Base-by-base conservation (phyloP, 2,329 filamentous ascomycete species). In the Diaporthe velutina region DNA sequence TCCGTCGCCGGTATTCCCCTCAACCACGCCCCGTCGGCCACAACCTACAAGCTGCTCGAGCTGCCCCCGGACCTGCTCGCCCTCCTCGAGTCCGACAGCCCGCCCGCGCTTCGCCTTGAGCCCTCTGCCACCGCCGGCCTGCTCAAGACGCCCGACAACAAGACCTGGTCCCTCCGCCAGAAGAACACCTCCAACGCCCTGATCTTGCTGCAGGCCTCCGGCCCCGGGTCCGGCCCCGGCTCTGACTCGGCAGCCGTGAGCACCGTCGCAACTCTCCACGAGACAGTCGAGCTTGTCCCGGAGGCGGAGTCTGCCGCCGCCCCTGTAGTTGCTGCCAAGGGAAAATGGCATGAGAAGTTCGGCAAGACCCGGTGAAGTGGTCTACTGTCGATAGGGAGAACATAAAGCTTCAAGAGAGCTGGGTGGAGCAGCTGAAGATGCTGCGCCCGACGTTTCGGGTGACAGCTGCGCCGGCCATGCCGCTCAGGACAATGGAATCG, bases 131-230 rank as follows among this genome's bases (percentile, higher is more conserved):
- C 85, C n/a, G 85, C 85, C 17, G 90, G 90, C 35, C 80, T 91
- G 55, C 86, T 93, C 71, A 87, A 84, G 78, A 86, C 87, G 1
- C 86, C 86, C 4, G 81, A 84, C 71, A 55, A 64, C 48, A 88
- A 87, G 78, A 88, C 87, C 22, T 93, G 91, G 82, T 86, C 86
- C 8, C 85, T 93, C 61, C 89, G 89, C 40, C 91, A 93, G 79
- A 93, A 93, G 80, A 93, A 92, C 80, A 92, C 91, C 0, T 93
- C 91, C 60, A 93, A 93, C 79, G 88, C 89, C n/a, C 85, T 93
- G 61, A 88, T 92, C 78, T 81, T 93, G 4, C 83, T 93, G 42
- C 80, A 83, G 35, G 38, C 64, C 25, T 67, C 71, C 54, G 70
- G 76, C 33, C 15, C 75, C 35, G 61, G 25, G 28, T 3, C 10